phyloP scores from a whole-genome alignment of 768 basidiomycete genomes.

The Boletus sp. region DNA sequence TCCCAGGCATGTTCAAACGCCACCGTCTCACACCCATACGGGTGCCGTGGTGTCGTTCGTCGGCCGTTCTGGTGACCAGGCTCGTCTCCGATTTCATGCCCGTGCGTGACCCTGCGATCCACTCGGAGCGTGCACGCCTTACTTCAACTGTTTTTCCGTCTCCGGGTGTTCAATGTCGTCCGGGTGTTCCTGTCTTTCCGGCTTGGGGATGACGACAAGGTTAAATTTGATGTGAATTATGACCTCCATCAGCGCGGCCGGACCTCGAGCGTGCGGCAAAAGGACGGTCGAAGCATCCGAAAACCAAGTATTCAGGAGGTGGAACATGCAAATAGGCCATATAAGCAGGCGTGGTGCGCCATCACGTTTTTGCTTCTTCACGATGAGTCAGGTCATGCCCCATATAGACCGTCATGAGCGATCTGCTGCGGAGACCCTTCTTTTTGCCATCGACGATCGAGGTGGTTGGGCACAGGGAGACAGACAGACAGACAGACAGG shows the following conservation, averaged over 20 bases:
- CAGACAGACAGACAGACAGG: too few relatives aligned
- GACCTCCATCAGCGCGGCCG: conserved; percentile 7
- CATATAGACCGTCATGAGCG: background rate
- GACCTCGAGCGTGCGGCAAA: conserved; percentile 7
- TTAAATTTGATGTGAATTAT: conserved; percentile 8
- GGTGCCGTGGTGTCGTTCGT: background rate
- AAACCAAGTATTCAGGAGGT: background rate
- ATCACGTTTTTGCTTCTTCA: background rate
- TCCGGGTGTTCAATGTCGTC: background rate
- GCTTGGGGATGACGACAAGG: conserved; percentile 1
- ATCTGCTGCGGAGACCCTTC: background rate
- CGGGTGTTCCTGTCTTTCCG: background rate
- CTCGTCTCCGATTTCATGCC: background rate
- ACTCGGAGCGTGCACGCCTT: background rate
- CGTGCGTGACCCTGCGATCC: background rate
- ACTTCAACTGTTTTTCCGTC: background rate
- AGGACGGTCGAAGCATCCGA: background rate
- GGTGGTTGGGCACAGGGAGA: background rate
- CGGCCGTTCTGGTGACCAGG: background rate
- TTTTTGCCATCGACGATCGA: background rate
- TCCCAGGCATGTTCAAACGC: background rate
- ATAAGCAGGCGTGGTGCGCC: background rate
- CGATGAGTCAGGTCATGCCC: background rate
- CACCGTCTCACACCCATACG: background rate
- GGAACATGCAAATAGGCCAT: background rate